Evolutionary conservation across 192 early-diverging fungal genomes (phyloP).

Genomic region (Phycomyces nitens): DNA sequence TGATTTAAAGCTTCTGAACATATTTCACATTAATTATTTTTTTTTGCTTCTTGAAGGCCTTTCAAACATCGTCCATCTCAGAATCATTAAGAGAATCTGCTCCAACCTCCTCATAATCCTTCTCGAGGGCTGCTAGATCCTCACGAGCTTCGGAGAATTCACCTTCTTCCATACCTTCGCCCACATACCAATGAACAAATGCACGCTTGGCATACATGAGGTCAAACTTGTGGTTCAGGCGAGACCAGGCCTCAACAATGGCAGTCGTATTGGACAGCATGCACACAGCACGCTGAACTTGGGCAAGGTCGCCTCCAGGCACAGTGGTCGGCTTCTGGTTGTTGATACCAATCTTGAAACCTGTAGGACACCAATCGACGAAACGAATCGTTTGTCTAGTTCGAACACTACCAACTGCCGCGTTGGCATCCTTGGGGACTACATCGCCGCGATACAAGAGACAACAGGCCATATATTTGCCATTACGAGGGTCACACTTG

Average conservation of each 20-base stretch:
- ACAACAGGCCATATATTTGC: constrained; percentile 99
- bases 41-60: constrained; percentile 2
- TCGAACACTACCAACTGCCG: constrained; percentile 86
- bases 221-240: constrained; percentile 99
- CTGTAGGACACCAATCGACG: constrained; percentile 99
- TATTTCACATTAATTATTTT: neutral
- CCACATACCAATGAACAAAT: constrained; percentile 99
- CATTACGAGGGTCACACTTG: constrained; percentile 95
- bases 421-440: constrained; percentile 96
- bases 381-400: constrained; percentile 96
- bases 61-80: constrained; percentile 63
- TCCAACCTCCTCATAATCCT: constrained; percentile 99
- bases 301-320: constrained; percentile 91
- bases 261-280: constrained; percentile 99
- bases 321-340: constrained; percentile 87
- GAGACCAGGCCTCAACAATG: constrained; percentile 99
- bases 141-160: constrained; percentile 99
- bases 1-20: neutral
- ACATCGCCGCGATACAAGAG: constrained; percentile 99
- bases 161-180: constrained; percentile 99
- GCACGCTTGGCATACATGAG: constrained; percentile 99
- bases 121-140: constrained; percentile 98
- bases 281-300: constrained; percentile 92
- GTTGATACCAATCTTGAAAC: constrained; percentile 99
- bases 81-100: constrained; percentile 89